A percentile compares a stretch with the other conserved stretches of the same genome.
phyloP scores from a whole-genome alignment of 2,329 filamentous ascomycete species.

The Penicillium sp. region DNA sequence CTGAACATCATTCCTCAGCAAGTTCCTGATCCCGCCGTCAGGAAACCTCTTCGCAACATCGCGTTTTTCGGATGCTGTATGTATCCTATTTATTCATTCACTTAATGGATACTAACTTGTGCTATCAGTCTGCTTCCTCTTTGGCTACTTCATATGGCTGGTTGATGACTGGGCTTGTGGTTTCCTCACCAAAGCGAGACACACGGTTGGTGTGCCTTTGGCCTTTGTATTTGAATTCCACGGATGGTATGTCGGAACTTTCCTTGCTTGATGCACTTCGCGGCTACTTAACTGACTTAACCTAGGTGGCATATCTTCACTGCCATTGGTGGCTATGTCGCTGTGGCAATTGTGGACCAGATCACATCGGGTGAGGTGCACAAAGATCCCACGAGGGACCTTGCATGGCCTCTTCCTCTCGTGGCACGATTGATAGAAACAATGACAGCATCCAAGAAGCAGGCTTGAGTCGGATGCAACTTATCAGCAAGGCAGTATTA shows the following conservation, averaged over 20 bases:
- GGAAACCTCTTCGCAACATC: conserved; percentile 20
- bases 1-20: conserved; percentile 34
- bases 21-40: conserved; percentile 27
- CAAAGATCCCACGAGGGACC: conserved; percentile 25
- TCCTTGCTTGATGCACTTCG: background rate
- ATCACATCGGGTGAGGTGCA: conserved; percentile 36
- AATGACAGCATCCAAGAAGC: conserved; percentile 4
- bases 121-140: conserved; percentile 33
- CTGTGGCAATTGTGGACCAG: conserved; percentile 39
- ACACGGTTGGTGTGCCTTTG: conserved; percentile 35
- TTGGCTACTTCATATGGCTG: conserved; percentile 44
- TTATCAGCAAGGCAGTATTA: too few species aligned
- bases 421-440: conserved; percentile 13
- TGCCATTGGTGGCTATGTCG: conserved; percentile 43
- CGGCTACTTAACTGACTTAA: background rate
- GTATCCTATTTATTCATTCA: background rate
- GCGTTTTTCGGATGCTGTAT: conserved; percentile 27
- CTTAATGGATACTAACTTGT: background rate
- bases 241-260: conserved; percentile 37
- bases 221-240: conserved; percentile 45
- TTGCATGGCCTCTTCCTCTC: conserved; percentile 38
- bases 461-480: too few species aligned
- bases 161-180: conserved; percentile 40
- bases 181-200: conserved; percentile 26
- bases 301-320: conserved; percentile 46